Evolutionary conservation across 495 filamentous ascomycete species (phyloP).

Genomic region (Xylaria grammica): DNA sequence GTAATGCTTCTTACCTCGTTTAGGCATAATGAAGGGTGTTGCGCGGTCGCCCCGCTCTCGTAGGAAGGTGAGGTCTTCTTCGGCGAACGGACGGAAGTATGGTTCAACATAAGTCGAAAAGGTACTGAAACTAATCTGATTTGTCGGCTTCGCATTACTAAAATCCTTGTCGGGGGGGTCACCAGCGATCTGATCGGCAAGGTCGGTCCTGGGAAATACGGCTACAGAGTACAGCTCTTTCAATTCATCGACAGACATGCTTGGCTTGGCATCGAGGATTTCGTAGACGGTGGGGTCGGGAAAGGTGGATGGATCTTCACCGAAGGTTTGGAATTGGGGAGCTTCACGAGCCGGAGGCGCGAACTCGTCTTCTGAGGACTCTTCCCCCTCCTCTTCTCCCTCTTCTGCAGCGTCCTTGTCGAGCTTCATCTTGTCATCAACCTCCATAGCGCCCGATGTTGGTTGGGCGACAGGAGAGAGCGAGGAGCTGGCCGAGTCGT

Average conservation of each 20-base stretch:
- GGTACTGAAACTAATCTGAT: constrained; percentile 89
- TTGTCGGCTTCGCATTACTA: constrained; percentile 88
- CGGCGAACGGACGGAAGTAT: constrained; percentile 85
- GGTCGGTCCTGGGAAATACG: constrained; percentile 77
- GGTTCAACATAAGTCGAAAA: constrained; percentile 89
- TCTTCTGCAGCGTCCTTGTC: constrained; percentile 54
- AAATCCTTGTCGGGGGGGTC: constrained; percentile 92
- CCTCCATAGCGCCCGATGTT: constrained; percentile 54
- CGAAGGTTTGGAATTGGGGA: constrained; percentile 80
- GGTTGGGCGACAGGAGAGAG: constrained; percentile 60
- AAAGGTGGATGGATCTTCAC: constrained; percentile 87
- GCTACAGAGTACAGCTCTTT: constrained; percentile 87
- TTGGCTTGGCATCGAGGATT: constrained; percentile 73
- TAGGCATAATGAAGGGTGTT: constrained; percentile 83
- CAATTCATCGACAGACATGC: constrained; percentile 81
- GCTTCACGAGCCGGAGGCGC: constrained; percentile 77
- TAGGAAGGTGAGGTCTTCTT: constrained; percentile 94
- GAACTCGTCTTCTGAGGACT: constrained; percentile 71
- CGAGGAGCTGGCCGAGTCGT: constrained; percentile 69
- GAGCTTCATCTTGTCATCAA: constrained; percentile 56
- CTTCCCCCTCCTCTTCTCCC: constrained; percentile 66
- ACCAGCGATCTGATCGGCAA: constrained; percentile 84
- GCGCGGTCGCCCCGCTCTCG: constrained; percentile 86
- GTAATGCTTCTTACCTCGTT: constrained; percentile 83
- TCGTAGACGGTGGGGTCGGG: constrained; percentile 95